A percentile compares a stretch with the other conserved stretches of the same genome.
Conservation (phyloP, 805 yeast species). For the Yarrowia sp. region DNA sequence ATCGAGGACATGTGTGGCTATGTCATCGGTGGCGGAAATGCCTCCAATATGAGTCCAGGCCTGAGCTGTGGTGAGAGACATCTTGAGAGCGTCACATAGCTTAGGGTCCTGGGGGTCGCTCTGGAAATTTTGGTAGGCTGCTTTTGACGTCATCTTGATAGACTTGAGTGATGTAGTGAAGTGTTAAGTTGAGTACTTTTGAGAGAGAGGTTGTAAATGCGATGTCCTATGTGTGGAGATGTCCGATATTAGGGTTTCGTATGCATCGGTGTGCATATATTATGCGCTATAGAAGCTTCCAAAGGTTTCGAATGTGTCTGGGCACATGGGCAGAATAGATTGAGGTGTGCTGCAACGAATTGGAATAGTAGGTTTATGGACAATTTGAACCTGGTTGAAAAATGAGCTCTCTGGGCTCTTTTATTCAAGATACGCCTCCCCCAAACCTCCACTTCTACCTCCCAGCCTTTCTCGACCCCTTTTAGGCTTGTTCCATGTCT, state of each 20-base stretch:
- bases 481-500: not conserved
- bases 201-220: not conserved
- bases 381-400: too few relatives aligned
- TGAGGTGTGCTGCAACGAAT: too few relatives aligned
- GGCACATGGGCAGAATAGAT: not conserved
- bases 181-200: not conserved
- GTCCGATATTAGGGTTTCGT: not conserved
- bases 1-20: not conserved
- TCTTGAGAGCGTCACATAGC: slow-evolving; percentile 1
- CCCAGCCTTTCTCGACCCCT: not conserved
- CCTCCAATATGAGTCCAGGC: slow-evolving; percentile 18
- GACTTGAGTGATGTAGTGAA: not conserved
- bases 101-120: not conserved
- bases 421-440: too few relatives aligned
- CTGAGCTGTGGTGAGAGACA: not conserved
- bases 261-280: not conserved
- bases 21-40: not conserved
- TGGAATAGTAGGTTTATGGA: too few relatives aligned
- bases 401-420: too few relatives aligned
- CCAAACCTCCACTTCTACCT: not conserved
- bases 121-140: not conserved
- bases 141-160: not conserved
- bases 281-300: not conserved
- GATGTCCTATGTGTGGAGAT: not conserved
- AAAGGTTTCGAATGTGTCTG: slow-evolving; percentile 16